Conservation (phyloP, 2,329 filamentous ascomycete genomes). For the Cladosporium sp. region DNA sequence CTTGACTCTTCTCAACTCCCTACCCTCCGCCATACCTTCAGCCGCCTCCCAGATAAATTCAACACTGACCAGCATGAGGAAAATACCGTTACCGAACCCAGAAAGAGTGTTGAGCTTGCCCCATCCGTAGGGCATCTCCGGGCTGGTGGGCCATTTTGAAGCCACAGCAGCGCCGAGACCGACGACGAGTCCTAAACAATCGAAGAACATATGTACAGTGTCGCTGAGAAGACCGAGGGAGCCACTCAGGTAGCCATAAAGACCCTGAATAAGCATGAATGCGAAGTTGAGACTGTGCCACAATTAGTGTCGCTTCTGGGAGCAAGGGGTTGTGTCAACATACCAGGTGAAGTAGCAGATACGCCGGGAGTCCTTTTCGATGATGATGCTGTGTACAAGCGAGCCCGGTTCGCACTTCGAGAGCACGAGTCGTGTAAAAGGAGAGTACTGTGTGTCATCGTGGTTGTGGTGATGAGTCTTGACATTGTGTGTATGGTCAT, state of each 20-base stretch:
- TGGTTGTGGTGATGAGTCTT: constrained; percentile 36
- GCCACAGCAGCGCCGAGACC: constrained; percentile 90
- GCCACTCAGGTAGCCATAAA: constrained; percentile 90
- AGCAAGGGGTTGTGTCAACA: constrained; percentile 33
- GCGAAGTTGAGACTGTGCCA: constrained; percentile 75
- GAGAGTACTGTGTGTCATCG: constrained; percentile 56
- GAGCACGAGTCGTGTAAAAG: constrained; percentile 72
- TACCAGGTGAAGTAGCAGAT: constrained; percentile 98
- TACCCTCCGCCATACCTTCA: constrained; percentile 80
- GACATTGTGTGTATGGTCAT: constrained; percentile 35
- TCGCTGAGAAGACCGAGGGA: constrained; percentile 94
- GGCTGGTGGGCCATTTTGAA: constrained; percentile 92
- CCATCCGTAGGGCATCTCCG: constrained; percentile 89
- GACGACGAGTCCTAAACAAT: constrained; percentile 88
- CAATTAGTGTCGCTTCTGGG: constrained; percentile 19
- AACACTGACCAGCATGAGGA: constrained; percentile 90
- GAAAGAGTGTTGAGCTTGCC: constrained; percentile 96
- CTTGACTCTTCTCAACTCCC: constrained; percentile 76
- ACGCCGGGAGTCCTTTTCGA: constrained; percentile 86
- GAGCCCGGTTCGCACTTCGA: constrained; percentile 69
- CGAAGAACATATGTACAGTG: constrained; percentile 99
- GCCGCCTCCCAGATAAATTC: constrained; percentile 96
- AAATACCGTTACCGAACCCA: constrained; percentile 93
- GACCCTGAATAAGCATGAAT: constrained; percentile 93
- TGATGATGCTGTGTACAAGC: constrained; percentile 79